Evolutionary conservation across 1,284 basidiomycete species (phyloP), one percentile per base, ranked within the genome.

Genomic region (Cystobasidium slooffiae): DNA sequence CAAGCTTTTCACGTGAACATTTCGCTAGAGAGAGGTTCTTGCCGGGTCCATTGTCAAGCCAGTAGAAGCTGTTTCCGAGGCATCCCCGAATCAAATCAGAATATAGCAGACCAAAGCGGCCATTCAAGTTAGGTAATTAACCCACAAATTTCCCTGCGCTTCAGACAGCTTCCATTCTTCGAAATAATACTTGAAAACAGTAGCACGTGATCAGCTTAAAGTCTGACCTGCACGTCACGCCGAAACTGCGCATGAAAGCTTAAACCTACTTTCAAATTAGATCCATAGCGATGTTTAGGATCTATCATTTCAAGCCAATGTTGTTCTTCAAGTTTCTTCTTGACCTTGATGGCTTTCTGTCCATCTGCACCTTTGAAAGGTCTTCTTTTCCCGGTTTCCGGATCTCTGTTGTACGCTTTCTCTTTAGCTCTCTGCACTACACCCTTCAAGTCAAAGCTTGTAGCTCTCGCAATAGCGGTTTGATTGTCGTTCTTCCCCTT

Each of bases 1-100:
- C 90, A 24, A 92, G 84, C 72, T 87, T 86, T 58, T 89, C 86
- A 31, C 91, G 83, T 0, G 90, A 85, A 77, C 90, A 90, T 78
- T 90, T 87, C 24, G 86, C 85, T 16, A 74, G 46, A 24, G 91
- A 87, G 8, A 92, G 79, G 24, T 87, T 80, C 78, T 89, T 90
- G 1, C 90, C 91, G 0, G 82, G 86, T 0, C 91, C 91, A 64
- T 85, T 37, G 9, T 72, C 81, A 59, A 74, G 87, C 88, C 89
- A 91, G 78, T 85, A 84, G 82, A 91, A 91, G 80, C 69, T 72
- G 18, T 22, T 16, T 22, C 14, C 9, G 4, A 53, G 5, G 9
- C 20, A 18, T 53, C 20, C n/a, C n/a, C n/a, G n/a, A 14, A 22
- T 22, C 14, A 49, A 3, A 49, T n/a, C 46, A 14, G 12, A n/a